These are phyloP conservation scores for Pleoardoris graminearum DNA, from an alignment of 2,329 filamentous ascomycete genomes.

Conservation along the genomic window DNA sequence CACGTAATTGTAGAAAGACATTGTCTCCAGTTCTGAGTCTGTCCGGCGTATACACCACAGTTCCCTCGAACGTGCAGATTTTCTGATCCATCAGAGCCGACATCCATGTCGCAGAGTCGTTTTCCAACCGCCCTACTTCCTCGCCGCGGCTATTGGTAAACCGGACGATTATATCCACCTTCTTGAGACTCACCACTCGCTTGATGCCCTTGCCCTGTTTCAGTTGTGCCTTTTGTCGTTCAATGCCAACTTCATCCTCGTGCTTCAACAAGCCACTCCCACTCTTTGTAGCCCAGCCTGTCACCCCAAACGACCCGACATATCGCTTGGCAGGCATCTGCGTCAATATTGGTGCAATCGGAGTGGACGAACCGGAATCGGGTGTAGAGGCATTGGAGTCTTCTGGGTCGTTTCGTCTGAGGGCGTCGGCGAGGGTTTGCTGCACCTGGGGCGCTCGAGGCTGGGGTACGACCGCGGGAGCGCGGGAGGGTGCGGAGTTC, in stretches of 20 bases:
- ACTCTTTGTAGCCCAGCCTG: conserved; percentile 88
- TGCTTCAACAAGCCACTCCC: conserved; percentile 75
- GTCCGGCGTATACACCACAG: conserved; percentile 87
- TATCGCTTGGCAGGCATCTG: conserved; percentile 68
- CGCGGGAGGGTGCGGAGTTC: conserved; percentile 44
- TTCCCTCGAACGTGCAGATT: conserved; percentile 83
- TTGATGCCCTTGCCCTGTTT: conserved; percentile 45
- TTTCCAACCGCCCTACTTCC: conserved; percentile 84
- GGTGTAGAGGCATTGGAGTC: conserved; percentile 26
- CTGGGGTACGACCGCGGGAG: conserved; percentile 21
- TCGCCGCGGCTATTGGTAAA: conserved; percentile 80
- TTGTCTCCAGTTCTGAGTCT: conserved; percentile 87
- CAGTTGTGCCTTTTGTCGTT: conserved; percentile 76
- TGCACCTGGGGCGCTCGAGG: conserved; percentile 24
- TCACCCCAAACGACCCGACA: conserved; percentile 87
- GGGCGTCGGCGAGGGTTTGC: conserved; percentile 25
- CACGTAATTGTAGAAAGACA: conserved; percentile 84
- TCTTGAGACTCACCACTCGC: conserved; percentile 61
- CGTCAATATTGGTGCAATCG: conserved; percentile 24
- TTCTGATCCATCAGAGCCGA: conserved; percentile 89
- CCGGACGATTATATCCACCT: conserved; percentile 84
- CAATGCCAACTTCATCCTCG: conserved; percentile 82
- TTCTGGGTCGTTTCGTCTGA: conserved; percentile 34
- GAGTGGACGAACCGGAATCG: conserved; percentile 24
- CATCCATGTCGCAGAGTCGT: conserved; percentile 88